Percentiles rank a stretch among this genome's conserved stretches.
Evolutionary conservation across 495 filamentous ascomycete genomes (phyloP).

Genomic region (Bryoglossum gracile): DNA sequence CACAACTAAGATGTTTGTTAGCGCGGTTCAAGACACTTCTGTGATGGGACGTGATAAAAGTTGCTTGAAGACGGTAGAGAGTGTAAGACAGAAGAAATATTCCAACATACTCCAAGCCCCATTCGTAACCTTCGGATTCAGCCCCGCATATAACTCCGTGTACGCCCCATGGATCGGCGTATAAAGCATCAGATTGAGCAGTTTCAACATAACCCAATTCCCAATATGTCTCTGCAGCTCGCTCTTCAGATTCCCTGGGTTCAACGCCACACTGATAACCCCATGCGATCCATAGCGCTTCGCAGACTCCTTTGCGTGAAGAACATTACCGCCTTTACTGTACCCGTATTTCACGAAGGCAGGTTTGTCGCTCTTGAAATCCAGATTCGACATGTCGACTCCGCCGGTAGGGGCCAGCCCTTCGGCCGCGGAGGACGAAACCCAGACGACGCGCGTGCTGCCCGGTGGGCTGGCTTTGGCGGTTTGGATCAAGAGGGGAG

Average conservation of each 20-base stretch:
- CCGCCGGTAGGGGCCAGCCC: conserved; percentile 24
- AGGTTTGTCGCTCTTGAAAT: conserved; percentile 19
- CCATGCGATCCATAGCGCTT: conserved; percentile 24
- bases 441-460: conserved; percentile 40
- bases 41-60: neutral
- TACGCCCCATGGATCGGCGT: conserved; percentile 35
- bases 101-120: conserved; percentile 25
- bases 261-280: conserved; percentile 29
- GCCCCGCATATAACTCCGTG: conserved; percentile 37
- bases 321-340: conserved; percentile 36
- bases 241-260: conserved; percentile 39
- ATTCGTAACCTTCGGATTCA: conserved; percentile 32
- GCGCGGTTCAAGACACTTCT: neutral
- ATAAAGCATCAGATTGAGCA: conserved; percentile 23
- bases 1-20: conserved; percentile 23
- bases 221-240: conserved; percentile 34
- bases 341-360: conserved; percentile 28
- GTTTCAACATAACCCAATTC: conserved; percentile 11
- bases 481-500: conserved; percentile 31
- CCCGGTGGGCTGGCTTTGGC: conserved; percentile 27
- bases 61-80: too few species aligned
- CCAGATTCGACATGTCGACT: conserved; percentile 29
- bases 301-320: conserved; percentile 32
- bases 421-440: conserved; percentile 29
- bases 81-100: too few species aligned